These are phyloP conservation scores for Claviceps sp. DNA, from an alignment of 2,329 filamentous ascomycete species.

Conservation along the genomic window DNA sequence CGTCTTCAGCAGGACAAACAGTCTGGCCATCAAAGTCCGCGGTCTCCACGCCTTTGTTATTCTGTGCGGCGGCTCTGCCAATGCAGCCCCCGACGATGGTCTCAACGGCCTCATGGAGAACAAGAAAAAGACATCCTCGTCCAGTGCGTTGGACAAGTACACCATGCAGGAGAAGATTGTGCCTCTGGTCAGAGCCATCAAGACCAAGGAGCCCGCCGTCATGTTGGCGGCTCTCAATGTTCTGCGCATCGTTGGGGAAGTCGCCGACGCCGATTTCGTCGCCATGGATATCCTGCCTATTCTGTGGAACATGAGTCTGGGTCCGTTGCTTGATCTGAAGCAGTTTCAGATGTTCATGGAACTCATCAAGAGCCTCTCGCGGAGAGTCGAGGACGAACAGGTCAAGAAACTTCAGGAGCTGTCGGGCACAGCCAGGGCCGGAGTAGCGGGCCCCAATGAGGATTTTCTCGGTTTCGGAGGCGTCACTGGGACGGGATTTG, in stretches of 20 bases:
- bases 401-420: constrained; percentile 79
- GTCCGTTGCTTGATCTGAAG: constrained; percentile 72
- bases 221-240: constrained; percentile 89
- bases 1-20: constrained; percentile 88
- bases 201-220: constrained; percentile 93
- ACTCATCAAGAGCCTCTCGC: constrained; percentile 68
- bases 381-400: constrained; percentile 78
- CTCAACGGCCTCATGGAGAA: constrained; percentile 56
- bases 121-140: constrained; percentile 50
- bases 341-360: constrained; percentile 88
- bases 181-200: constrained; percentile 80
- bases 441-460: constrained; percentile 37
- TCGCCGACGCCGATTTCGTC: constrained; percentile 80
- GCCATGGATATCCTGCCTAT: constrained; percentile 83
- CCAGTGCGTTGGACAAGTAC: constrained; percentile 85
- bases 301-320: constrained; percentile 83
- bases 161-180: constrained; percentile 97
- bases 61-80: constrained; percentile 64
- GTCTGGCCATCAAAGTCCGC: constrained; percentile 85
- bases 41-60: constrained; percentile 83
- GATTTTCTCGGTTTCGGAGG: constrained; percentile 62
- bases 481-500: constrained; percentile 46
- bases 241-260: constrained; percentile 66
- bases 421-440: constrained; percentile 42
- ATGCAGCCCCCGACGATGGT: constrained; percentile 39